Conservation (phyloP, 176 grass and related monocot species). For the Rhynchospora breviuscula region DNA sequence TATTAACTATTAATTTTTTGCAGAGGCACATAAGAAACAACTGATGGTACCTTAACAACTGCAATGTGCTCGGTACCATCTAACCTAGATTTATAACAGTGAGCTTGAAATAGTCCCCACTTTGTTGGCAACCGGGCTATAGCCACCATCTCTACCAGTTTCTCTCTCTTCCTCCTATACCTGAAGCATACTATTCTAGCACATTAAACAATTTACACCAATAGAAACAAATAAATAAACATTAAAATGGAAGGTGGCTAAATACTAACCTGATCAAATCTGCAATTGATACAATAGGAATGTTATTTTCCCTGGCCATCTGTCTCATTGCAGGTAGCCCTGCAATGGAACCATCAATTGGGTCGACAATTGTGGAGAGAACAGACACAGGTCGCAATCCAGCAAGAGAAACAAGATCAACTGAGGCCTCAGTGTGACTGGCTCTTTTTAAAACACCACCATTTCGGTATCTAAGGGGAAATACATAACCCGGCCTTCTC, state of each 20-base stretch:
- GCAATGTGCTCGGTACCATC: slow-evolving; percentile 88
- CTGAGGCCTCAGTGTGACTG: slow-evolving; percentile 73
- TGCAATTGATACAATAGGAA: slow-evolving; percentile 71
- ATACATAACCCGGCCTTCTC: slow-evolving; percentile 72
- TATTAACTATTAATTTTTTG: neutral
- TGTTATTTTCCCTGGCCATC: slow-evolving; percentile 54
- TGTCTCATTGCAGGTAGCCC: slow-evolving; percentile 36
- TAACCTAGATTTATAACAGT: slow-evolving; percentile 89
- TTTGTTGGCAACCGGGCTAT: slow-evolving; percentile 80
- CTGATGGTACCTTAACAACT: slow-evolving; percentile 54
- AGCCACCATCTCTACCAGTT: slow-evolving; percentile 77
- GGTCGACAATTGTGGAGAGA: slow-evolving; percentile 69
- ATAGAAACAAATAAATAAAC: neutral
- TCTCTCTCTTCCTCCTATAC: slow-evolving; percentile 80
- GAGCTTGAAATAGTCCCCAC: slow-evolving; percentile 81
- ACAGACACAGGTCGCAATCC: slow-evolving; percentile 60
- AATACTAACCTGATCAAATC: slow-evolving; percentile 92
- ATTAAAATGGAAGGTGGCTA: slow-evolving; percentile 43
- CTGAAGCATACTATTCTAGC: slow-evolving; percentile 38
- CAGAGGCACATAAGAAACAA: neutral
- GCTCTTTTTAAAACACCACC: slow-evolving; percentile 78
- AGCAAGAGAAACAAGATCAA: slow-evolving; percentile 60
- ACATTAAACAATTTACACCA: slow-evolving; percentile 5
- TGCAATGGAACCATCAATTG: slow-evolving; percentile 69
- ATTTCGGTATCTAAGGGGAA: slow-evolving; percentile 78